phyloP scores from a whole-genome alignment of 345 rosid species.

The Gossypium ekmanianum region DNA sequence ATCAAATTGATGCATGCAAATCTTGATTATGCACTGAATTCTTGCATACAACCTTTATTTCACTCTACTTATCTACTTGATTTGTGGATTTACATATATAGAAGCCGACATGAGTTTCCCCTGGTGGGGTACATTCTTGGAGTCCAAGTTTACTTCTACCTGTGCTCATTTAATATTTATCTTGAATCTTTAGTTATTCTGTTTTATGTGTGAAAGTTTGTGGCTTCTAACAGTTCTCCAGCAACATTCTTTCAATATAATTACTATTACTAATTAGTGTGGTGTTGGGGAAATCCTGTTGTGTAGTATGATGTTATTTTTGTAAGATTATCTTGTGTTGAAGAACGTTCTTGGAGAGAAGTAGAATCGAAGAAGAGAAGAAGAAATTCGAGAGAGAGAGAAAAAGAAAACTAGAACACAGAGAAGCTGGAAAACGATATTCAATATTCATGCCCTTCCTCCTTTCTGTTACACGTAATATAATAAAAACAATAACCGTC shows the following conservation, averaged over 20 bases:
- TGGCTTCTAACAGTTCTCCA: neutral
- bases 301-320: neutral
- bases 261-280: neutral
- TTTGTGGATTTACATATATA: neutral
- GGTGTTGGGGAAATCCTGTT: neutral
- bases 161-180: neutral
- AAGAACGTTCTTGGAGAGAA: too few relatives aligned
- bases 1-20: neutral
- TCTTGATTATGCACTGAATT: too few relatives aligned
- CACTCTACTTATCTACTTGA: too few relatives aligned
- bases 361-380: too few relatives aligned
- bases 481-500: too few relatives aligned
- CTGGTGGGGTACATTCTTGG: neutral
- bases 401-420: too few relatives aligned
- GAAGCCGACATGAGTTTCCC: neutral
- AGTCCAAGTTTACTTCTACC: neutral
- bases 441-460: too few relatives aligned
- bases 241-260: neutral
- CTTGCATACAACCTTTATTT: neutral
- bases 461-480: too few relatives aligned
- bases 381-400: too few relatives aligned
- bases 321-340: neutral
- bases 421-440: too few relatives aligned
- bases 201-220: neutral
- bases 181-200: neutral